A percentile compares a stretch with the other conserved stretches of the same genome.
Evolutionary conservation across 2,329 filamentous ascomycete genomes (phyloP).

Genomic region (Curvularia hawaiiensis): DNA sequence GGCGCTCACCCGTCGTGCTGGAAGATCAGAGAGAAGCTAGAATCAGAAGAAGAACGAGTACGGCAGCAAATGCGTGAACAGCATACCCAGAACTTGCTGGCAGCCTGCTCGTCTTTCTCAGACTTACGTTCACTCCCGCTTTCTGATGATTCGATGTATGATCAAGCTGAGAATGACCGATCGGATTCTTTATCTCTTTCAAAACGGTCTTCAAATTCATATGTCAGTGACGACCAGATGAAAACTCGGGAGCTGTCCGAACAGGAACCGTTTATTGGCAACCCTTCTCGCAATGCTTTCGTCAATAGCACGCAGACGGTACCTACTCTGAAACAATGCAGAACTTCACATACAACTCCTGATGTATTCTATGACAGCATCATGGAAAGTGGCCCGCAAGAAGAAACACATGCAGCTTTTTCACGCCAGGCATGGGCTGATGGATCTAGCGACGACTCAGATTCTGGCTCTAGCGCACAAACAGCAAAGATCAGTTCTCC

Average conservation of each 20-base stretch:
- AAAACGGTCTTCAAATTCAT: conserved; percentile 27
- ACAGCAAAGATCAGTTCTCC: conserved; percentile 31
- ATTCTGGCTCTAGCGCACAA: conserved; percentile 26
- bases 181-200: conserved; percentile 26
- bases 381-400: conserved; percentile 25
- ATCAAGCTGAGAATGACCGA: conserved; percentile 15
- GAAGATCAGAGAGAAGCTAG: conserved; percentile 27
- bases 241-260: conserved; percentile 25
- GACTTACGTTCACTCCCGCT: conserved; percentile 30
- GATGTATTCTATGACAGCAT: conserved; percentile 14
- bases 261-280: conserved; percentile 15
- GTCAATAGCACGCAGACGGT: conserved; percentile 52
- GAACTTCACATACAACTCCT: conserved; percentile 9
- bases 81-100: conserved; percentile 46
- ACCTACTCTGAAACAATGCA: conserved; percentile 38
- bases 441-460: conserved; percentile 46
- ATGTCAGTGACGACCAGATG: conserved; percentile 22
- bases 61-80: conserved; percentile 43
- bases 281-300: conserved; percentile 48
- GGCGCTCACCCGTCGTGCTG: conserved; percentile 35
- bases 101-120: conserved; percentile 15
- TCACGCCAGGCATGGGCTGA: conserved; percentile 41
- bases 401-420: conserved; percentile 3
- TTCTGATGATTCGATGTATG: conserved; percentile 28
- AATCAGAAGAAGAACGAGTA: conserved; percentile 37